A percentile compares a stretch with the other conserved stretches of the same genome.
phyloP scores from a whole-genome alignment of 148 eudicot species.

The Chenopodium berlandieri region DNA sequence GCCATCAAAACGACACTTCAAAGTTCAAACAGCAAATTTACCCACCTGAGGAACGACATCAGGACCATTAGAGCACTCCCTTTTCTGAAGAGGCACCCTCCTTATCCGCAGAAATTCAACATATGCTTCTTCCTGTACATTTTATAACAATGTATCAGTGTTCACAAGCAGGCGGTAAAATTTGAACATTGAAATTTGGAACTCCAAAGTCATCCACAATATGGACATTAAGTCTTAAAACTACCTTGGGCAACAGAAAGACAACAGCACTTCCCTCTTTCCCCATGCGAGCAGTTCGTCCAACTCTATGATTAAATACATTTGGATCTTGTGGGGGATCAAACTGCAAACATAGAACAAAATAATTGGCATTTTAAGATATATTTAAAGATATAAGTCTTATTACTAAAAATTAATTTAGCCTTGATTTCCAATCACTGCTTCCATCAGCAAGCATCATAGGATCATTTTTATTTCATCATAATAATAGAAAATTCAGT shows the following conservation, averaged over 20 bases:
- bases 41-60: conserved; percentile 72
- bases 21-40: conserved; percentile 2
- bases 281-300: conserved; percentile 94
- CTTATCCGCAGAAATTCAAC: conserved; percentile 65
- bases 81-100: conserved; percentile 68
- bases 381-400: neutral
- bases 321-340: conserved; percentile 97
- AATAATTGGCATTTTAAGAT: conserved; percentile 6
- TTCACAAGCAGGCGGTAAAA: neutral
- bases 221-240: neutral
- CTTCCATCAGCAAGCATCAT: conserved; percentile 4
- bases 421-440: neutral
- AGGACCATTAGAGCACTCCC: conserved; percentile 49
- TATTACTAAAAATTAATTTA: neutral
- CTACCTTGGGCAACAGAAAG: conserved; percentile 83
- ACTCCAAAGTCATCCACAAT: neutral
- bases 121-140: conserved; percentile 75
- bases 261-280: conserved; percentile 75
- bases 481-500: neutral
- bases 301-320: conserved; percentile 90
- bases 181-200: neutral
- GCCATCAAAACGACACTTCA: neutral
- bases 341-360: conserved; percentile 54
- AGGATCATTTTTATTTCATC: neutral
- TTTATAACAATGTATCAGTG: conserved; percentile 12